These are phyloP conservation scores for Escovopsis weberi DNA, from an alignment of 2,329 filamentous ascomycete species.

Conservation along the genomic window DNA sequence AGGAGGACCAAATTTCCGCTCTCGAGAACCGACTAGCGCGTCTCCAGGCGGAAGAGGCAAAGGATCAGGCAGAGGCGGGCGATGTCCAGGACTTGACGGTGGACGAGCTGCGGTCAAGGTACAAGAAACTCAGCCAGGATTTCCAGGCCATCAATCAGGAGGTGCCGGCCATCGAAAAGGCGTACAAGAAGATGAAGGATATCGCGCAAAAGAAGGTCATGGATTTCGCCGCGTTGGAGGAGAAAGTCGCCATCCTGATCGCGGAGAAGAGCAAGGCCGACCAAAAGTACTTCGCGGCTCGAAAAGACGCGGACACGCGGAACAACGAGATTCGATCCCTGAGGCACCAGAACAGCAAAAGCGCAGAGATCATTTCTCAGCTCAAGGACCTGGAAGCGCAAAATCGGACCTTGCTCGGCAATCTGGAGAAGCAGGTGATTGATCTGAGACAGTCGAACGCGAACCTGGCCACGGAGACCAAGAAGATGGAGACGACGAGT, in stretches of 20 bases:
- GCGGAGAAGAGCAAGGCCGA: constrained; percentile 94
- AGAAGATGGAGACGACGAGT: constrained; percentile 56
- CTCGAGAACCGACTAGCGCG: constrained; percentile 74
- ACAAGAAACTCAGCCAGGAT: constrained; percentile 61
- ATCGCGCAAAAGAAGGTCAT: constrained; percentile 76
- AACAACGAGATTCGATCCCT: constrained; percentile 67
- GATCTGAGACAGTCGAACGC: constrained; percentile 69
- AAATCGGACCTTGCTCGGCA: constrained; percentile 60
- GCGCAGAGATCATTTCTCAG: constrained; percentile 83
- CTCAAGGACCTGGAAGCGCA: constrained; percentile 80
- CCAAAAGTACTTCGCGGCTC: constrained; percentile 92
- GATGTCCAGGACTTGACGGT: constrained; percentile 43
- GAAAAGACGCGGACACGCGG: constrained; percentile 82
- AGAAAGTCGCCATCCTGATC: constrained; percentile 56
- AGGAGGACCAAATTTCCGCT: constrained; percentile 65
- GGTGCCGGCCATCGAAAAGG: constrained; percentile 74
- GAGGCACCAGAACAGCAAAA: constrained; percentile 73
- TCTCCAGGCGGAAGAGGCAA: constrained; percentile 36
- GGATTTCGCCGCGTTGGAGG: constrained; percentile 62
- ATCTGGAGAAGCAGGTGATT: constrained; percentile 79
- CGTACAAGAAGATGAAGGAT: constrained; percentile 78
- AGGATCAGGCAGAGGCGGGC: constrained; percentile 28
- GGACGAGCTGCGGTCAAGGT: constrained; percentile 61
- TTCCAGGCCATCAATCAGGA: constrained; percentile 78
- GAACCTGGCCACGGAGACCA: constrained; percentile 56